phyloP scores from a whole-genome alignment of 805 yeast species.

The Wickerhamiella spandovensis region DNA sequence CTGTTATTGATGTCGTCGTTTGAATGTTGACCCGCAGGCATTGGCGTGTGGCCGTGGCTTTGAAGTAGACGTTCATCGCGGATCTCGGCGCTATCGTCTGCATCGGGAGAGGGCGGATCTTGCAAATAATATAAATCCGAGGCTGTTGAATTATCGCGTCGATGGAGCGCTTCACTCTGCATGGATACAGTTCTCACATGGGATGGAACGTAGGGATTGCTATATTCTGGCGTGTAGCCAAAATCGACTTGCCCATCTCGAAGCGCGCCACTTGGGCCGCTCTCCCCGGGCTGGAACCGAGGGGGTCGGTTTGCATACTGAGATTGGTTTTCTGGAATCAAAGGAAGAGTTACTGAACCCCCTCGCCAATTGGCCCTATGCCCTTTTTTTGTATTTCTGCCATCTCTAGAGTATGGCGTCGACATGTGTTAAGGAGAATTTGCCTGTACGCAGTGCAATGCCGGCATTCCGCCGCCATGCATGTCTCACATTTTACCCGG shows the following conservation, averaged over 20 bases:
- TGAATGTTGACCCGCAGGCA: background rate
- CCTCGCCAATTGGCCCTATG: background rate
- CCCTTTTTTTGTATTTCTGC: background rate
- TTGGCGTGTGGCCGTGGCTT: background rate
- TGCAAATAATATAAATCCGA: background rate
- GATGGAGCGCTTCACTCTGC: background rate
- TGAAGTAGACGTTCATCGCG: background rate
- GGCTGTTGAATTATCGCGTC: background rate
- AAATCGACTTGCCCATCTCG: background rate
- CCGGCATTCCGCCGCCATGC: background rate
- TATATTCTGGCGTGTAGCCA: background rate
- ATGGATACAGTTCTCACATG: background rate
- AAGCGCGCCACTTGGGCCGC: background rate
- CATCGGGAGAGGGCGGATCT: background rate
- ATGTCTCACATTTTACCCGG: background rate
- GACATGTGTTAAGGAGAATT: background rate
- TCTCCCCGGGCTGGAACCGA: background rate
- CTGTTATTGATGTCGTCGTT: background rate
- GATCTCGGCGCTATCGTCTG: background rate
- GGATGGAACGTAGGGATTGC: background rate
- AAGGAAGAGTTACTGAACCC: background rate
- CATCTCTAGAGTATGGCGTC: background rate
- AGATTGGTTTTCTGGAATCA: conserved; percentile 1
- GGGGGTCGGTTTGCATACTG: background rate
- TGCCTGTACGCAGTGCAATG: background rate